A percentile compares a stretch with the other conserved stretches of the same genome.
These are phyloP conservation scores for Apiotrichum porosum DNA, from an alignment of 1,284 basidiomycete genomes.

Conservation along the genomic window DNA sequence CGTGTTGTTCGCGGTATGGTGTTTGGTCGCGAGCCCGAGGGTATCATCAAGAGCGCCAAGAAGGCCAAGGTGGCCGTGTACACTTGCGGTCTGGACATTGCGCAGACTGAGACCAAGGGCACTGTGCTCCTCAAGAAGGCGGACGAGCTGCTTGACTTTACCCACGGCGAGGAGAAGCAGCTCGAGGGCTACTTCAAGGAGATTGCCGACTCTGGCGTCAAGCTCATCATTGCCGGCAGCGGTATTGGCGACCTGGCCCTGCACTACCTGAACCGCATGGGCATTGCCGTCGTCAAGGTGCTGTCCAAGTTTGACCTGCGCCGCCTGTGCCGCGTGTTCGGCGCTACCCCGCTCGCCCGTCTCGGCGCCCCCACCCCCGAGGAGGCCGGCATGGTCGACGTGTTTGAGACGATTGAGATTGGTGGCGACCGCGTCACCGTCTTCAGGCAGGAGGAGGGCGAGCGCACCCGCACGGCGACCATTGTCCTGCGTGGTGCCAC, in stretches of 20 bases:
- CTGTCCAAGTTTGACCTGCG: conserved; percentile 97
- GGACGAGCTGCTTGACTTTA: conserved; percentile 95
- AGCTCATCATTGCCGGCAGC: conserved; percentile 88
- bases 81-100: conserved; percentile 85
- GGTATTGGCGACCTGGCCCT: conserved; percentile 91
- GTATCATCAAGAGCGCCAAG: conserved; percentile 71
- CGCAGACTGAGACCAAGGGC: conserved; percentile 98
- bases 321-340: conserved; percentile 87
- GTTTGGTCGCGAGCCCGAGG: conserved; percentile 91
- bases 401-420: conserved; percentile 93
- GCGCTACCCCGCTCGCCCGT: conserved; percentile 91
- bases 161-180: conserved; percentile 90
- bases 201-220: conserved; percentile 92
- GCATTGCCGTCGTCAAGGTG: conserved; percentile 93
- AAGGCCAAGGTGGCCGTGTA: conserved; percentile 90
- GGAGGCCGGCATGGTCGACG: conserved; percentile 89
- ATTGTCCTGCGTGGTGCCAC: conserved; percentile 97
- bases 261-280: conserved; percentile 92
- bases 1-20: conserved; percentile 97
- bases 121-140: conserved; percentile 95
- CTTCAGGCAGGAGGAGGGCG: conserved; percentile 73
- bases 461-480: conserved; percentile 80
- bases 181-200: conserved; percentile 95
- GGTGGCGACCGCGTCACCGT: conserved; percentile 98
- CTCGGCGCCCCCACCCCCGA: conserved; percentile 93